phyloP scores from a whole-genome alignment of 1,139 yeast species.

The Debaryomyces nepalensis region DNA sequence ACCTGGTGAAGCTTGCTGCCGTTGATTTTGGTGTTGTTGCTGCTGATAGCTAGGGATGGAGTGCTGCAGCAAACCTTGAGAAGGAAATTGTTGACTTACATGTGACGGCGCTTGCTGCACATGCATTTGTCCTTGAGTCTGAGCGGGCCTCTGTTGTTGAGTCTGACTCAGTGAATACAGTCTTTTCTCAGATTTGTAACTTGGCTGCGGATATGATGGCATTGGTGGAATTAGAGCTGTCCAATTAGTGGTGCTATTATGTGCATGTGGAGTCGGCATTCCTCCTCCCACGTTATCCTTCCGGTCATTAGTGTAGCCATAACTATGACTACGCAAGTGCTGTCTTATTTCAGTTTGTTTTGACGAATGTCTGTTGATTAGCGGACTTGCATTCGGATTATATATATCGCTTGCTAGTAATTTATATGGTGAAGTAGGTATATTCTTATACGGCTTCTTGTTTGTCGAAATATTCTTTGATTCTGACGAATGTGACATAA shows the following conservation, averaged over 20 bases:
- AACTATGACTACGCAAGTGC: constrained; percentile 20
- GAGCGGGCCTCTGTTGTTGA: constrained; percentile 4
- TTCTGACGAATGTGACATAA: constrained; percentile 8
- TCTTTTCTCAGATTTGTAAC: constrained; percentile 11
- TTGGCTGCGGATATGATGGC: constrained; percentile 18
- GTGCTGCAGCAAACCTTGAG: no score
- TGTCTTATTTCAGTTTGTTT: constrained; percentile 3
- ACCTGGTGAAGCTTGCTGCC: not conserved
- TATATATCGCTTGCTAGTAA: constrained; percentile 13
- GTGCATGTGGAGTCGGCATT: not conserved
- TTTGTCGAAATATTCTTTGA: constrained; percentile 15
- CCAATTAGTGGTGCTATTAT: constrained; percentile 18
- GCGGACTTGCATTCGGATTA: constrained; percentile 10
- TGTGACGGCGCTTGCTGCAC: constrained; percentile 1
- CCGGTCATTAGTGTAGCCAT: constrained; percentile 8
- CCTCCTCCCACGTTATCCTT: not conserved
- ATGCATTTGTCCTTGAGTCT: constrained; percentile 5
- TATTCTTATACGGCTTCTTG: constrained; percentile 15
- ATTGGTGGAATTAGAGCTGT: constrained; percentile 24
- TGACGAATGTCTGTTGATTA: constrained; percentile 7
- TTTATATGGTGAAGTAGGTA: constrained; percentile 15
- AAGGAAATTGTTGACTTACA: not conserved
- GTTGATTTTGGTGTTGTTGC: not conserved
- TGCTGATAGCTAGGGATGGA: not conserved
- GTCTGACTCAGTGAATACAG: constrained; percentile 3